These are phyloP conservation scores for Camelina hispida DNA, from an alignment of 345 rosid genomes.

Conservation along the genomic window DNA sequence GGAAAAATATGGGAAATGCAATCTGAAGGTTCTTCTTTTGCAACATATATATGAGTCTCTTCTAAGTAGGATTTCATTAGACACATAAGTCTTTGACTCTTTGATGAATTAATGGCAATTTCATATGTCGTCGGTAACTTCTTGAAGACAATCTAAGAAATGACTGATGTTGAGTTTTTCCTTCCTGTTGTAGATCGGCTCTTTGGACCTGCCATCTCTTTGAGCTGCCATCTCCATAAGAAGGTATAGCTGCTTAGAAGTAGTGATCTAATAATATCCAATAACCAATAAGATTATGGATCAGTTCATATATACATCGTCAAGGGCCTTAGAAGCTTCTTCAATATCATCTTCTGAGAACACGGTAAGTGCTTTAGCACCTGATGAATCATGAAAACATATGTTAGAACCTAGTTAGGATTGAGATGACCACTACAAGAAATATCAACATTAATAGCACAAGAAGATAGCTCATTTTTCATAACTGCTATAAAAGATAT, in stretches of 20 bases:
- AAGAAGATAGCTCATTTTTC: too few relatives aligned
- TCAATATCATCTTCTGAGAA: conserved; percentile 60
- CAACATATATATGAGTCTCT: too few relatives aligned
- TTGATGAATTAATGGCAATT: too few relatives aligned
- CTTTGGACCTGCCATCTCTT: conserved; percentile 80
- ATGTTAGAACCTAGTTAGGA: background rate
- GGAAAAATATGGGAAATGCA: too few relatives aligned
- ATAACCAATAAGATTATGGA: background rate
- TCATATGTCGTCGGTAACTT: too few relatives aligned
- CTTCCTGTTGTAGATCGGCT: conserved; percentile 63
- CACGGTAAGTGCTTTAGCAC: conserved; percentile 65
- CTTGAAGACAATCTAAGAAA: conserved; percentile 62
- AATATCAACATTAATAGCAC: too few relatives aligned
- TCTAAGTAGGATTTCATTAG: too few relatives aligned
- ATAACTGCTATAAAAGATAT: too few relatives aligned
- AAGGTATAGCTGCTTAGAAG: conserved; percentile 58
- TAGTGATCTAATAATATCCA: background rate
- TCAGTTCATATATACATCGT: conserved; percentile 57
- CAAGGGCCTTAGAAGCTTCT: conserved; percentile 68
- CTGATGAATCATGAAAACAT: conserved; percentile 38
- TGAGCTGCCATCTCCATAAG: conserved; percentile 13
- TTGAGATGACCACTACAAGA: too few relatives aligned
- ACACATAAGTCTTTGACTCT: too few relatives aligned
- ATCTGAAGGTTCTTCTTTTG: too few relatives aligned
- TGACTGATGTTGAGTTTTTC: conserved; percentile 67